These are phyloP conservation scores for Tolypocladium tundrense DNA, from an alignment of 2,329 filamentous ascomycete genomes.

Conservation along the genomic window DNA sequence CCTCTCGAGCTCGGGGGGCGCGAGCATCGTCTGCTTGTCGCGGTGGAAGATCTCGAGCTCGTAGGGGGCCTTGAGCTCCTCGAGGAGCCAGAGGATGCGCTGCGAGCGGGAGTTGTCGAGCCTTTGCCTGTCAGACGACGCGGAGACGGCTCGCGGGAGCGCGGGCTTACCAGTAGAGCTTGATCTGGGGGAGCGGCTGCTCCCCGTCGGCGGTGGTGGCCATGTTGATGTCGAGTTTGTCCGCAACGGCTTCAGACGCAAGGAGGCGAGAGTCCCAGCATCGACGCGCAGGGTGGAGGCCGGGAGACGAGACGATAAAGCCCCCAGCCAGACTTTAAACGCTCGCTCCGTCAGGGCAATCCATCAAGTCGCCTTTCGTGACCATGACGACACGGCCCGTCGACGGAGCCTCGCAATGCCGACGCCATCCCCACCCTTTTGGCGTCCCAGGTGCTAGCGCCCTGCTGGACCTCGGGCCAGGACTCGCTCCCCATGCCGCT, in stretches of 20 bases:
- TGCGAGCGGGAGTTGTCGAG: conserved; percentile 75
- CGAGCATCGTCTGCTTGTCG: conserved; percentile 47
- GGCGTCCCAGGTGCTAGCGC: not conserved
- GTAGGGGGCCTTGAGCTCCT: conserved; percentile 72
- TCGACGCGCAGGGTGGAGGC: not conserved
- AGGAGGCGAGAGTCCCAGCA: not conserved
- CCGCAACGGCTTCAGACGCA: too few species aligned
- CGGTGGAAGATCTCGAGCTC: conserved; percentile 74
- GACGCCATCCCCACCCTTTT: not conserved
- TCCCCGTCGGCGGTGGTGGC: conserved; percentile 3
- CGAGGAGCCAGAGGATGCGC: conserved; percentile 75
- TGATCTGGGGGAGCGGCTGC: conserved; percentile 39
- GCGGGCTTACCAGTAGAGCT: conserved; percentile 47
- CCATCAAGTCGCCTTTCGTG: not conserved
- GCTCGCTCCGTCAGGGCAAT: not conserved
- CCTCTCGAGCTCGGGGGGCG: conserved; percentile 64
- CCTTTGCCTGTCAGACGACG: conserved; percentile 36
- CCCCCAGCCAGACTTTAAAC: not conserved
- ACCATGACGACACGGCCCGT: not conserved
- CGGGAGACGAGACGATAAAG: not conserved
- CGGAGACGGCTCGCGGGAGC: conserved; percentile 2
- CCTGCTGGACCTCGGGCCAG: not conserved
- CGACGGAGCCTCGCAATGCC: not conserved
- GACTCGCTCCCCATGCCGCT: not conserved
- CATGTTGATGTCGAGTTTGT: too few species aligned